A percentile compares a stretch with the other conserved stretches of the same genome.
These are phyloP conservation scores for Vitellaria paradoxa DNA, from an alignment of 179 eudicot species.

Conservation along the genomic window DNA sequence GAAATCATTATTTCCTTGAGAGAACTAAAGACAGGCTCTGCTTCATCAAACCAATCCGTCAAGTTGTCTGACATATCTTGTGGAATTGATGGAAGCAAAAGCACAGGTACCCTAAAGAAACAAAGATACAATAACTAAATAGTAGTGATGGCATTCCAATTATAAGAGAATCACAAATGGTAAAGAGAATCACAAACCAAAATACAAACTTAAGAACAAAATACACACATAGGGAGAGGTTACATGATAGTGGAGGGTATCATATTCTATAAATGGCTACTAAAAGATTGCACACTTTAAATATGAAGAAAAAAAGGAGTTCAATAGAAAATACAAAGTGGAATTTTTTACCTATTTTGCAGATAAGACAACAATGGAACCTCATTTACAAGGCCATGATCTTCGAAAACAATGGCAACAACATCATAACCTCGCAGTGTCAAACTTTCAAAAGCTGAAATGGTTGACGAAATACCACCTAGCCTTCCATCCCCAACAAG, in stretches of 20 bases:
- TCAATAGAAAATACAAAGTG: neutral
- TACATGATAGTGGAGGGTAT: neutral
- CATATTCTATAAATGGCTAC: neutral
- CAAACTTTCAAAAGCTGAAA: conserved; percentile 90
- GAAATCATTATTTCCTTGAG: conserved; percentile 62
- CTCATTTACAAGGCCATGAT: conserved; percentile 74
- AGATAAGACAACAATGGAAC: conserved; percentile 64
- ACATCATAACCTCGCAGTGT: conserved; percentile 96
- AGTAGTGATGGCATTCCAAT: neutral
- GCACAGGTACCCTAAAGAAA: conserved; percentile 73
- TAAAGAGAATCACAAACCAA: neutral
- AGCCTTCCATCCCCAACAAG: conserved; percentile 95
- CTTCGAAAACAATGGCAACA: conserved; percentile 78
- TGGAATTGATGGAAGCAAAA: conserved; percentile 85
- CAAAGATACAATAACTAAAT: conserved; percentile 11
- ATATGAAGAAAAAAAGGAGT: neutral
- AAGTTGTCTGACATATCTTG: conserved; percentile 71
- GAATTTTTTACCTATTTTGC: conserved; percentile 52
- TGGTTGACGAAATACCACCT: conserved; percentile 91
- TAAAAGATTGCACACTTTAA: neutral
- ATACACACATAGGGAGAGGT: neutral
- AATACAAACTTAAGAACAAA: neutral
- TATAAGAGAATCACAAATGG: neutral
- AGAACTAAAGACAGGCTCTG: conserved; percentile 52
- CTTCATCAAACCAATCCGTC: conserved; percentile 74